These are phyloP conservation scores for Suhomyces sp. DNA, from an alignment of 805 yeast species.

Conservation along the genomic window DNA sequence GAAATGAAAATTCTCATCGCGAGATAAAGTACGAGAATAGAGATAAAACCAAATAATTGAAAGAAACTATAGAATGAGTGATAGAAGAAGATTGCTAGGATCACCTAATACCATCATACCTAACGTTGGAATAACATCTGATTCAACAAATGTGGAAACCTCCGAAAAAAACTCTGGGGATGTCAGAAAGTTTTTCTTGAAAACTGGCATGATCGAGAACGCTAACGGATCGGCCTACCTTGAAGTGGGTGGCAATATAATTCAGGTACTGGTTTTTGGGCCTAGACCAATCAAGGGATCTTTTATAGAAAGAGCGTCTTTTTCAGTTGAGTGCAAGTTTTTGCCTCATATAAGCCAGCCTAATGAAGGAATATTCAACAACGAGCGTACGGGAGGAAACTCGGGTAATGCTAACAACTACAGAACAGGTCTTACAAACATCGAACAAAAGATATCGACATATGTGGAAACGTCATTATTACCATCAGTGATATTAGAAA, in stretches of 20 bases:
- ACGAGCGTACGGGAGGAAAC: slow-evolving; percentile 11
- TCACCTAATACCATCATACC: slow-evolving; percentile 61
- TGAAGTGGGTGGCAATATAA: slow-evolving; percentile 60
- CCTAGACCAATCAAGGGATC: slow-evolving; percentile 83
- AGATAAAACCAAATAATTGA: background rate
- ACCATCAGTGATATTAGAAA: slow-evolving; percentile 56
- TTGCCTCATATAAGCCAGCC: slow-evolving; percentile 49
- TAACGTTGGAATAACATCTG: slow-evolving; percentile 12
- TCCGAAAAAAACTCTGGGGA: slow-evolving; percentile 11
- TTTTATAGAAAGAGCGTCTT: slow-evolving; percentile 61
- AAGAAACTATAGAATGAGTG: slow-evolving; percentile 30
- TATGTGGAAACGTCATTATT: slow-evolving; percentile 51
- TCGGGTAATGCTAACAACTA: slow-evolving; percentile 19
- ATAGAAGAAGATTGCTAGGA: slow-evolving; percentile 84
- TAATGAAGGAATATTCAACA: slow-evolving; percentile 27
- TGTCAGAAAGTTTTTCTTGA: slow-evolving; percentile 49
- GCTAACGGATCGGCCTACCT: slow-evolving; percentile 82
- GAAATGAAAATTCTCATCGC: slow-evolving; percentile 7
- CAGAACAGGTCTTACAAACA: slow-evolving; percentile 32
- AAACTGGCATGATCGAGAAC: slow-evolving; percentile 64
- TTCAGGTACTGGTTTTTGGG: slow-evolving; percentile 77
- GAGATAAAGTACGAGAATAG: background rate
- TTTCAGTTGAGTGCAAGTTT: slow-evolving; percentile 59
- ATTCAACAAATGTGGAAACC: slow-evolving; percentile 4
- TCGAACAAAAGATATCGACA: slow-evolving; percentile 49